Conservation (phyloP, 805 yeast species). For the Starmerella geochares region DNA sequence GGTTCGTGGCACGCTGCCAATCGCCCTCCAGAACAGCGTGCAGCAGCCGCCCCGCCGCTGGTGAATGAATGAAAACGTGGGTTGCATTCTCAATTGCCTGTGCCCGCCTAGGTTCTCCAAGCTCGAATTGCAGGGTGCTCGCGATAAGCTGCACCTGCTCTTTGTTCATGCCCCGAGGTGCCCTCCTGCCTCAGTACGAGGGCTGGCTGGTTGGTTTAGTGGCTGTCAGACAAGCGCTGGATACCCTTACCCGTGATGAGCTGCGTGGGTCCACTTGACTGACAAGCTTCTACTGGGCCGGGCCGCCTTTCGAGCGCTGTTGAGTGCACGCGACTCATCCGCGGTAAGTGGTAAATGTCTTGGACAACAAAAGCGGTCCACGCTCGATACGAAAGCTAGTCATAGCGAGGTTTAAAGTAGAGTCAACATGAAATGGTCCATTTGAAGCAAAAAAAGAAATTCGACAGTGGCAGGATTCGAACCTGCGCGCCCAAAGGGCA, state of each 20-base stretch:
- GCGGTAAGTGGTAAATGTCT: too few species aligned
- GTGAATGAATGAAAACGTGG: neutral
- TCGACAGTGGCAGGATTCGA: conserved; percentile 26
- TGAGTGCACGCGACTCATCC: too few species aligned
- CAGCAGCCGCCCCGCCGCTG: neutral
- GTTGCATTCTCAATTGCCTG: neutral
- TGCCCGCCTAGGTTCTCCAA: neutral
- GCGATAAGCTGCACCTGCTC: conserved; percentile 4
- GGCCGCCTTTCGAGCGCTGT: too few species aligned
- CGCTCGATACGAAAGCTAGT: too few species aligned
- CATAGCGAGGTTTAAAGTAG: too few species aligned
- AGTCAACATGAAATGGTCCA: too few species aligned
- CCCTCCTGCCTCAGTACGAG: too few species aligned
- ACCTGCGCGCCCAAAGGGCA: conserved; percentile 27
- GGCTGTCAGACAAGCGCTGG: too few species aligned
- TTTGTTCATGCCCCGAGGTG: conserved; percentile 6
- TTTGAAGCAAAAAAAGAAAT: conserved; percentile 2
- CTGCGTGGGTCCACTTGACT: neutral
- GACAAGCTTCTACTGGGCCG: too few species aligned
- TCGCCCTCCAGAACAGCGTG: conserved; percentile 1
- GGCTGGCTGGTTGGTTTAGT: too few species aligned
- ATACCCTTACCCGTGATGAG: neutral
- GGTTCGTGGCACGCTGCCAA: neutral
- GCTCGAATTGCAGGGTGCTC: conserved; percentile 3
- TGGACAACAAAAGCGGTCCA: too few species aligned